Evolutionary conservation across 129 eudicot genomes (phyloP), one percentile per base, ranked within the genome.

Genomic region (Heracleum sosnowskyi): DNA sequence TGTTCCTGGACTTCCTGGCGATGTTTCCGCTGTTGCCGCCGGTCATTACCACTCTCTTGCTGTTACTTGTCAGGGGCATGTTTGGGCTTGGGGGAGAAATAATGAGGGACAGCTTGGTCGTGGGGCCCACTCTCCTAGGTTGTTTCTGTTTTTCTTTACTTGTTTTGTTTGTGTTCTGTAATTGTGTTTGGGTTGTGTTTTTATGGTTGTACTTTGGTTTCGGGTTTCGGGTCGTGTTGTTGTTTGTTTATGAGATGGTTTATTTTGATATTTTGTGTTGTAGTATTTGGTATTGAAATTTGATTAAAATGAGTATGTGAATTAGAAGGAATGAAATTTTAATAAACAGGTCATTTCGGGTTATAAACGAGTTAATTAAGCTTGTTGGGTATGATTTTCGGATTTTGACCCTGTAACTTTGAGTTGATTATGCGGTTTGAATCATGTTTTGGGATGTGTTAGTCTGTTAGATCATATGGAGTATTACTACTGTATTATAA

Each of bases 51-150:
- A 96, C 85, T 96, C 97, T 37, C 92, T 92, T 76, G 99, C 95
- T 80, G 89, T 96, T 63, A 96, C 97, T 39, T 80, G 84, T 55
- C 69, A 82, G 35, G 99, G 97, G 11, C 86, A 92, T 40, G 77
- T 92, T 70, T 96, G 97, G 99, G 88, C 99, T 68, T 96, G 99
- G 99, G 99, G 99, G 51, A 93, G 99, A 70, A 96, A 96, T 78
- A 78, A 69, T n/a, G 99, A 96, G 49, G 74, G 76, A 0, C 99
- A 96, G 79, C 91, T 96, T 8, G 97, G 92, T 18, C 97, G 97
- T 41, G 76, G 78, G 77, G 76, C 78, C 33, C 82, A 79, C 77
- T 88, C 91, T 73, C 87, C 96, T 39, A 91, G 97, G 98, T 93
- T 72, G 11, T 53, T 57, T 2, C 15, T 5, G 8, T 55, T 55